These are phyloP conservation scores for Hypomyces rosellus DNA, from an alignment of 2,329 filamentous ascomycete species.

Conservation along the genomic window DNA sequence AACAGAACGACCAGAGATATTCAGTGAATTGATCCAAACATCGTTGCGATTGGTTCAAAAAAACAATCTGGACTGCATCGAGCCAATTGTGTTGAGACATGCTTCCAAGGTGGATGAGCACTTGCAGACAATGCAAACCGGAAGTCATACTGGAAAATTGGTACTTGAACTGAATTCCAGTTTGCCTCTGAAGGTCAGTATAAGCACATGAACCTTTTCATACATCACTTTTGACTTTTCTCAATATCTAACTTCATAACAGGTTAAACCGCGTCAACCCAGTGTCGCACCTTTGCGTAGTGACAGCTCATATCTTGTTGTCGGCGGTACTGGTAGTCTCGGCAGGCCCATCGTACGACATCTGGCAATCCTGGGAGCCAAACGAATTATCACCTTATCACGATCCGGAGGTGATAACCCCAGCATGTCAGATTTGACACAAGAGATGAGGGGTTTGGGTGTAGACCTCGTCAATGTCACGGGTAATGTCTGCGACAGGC, in stretches of 20 bases:
- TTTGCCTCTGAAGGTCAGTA: constrained; percentile 8
- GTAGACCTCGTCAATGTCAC: constrained; percentile 4
- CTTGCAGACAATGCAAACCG: constrained; percentile 7
- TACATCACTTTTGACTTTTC: background rate
- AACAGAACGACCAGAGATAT: constrained; percentile 1
- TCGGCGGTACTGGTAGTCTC: background rate
- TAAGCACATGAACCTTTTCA: background rate
- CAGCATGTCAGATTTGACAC: background rate
- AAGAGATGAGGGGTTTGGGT: constrained; percentile 2
- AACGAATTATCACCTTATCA: constrained; percentile 1
- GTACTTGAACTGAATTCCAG: constrained; percentile 5
- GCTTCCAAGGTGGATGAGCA: constrained; percentile 4
- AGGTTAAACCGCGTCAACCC: constrained; percentile 10
- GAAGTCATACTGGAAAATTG: constrained; percentile 3
- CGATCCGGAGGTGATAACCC: background rate
- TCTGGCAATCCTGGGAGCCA: constrained; percentile 6
- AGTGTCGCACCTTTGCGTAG: constrained; percentile 2
- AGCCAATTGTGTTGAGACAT: constrained; percentile 1
- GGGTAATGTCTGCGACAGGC: background rate
- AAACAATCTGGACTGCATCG: background rate
- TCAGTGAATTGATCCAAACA: constrained; percentile 6
- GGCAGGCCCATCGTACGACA: constrained; percentile 4
- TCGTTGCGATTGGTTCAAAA: constrained; percentile 6
- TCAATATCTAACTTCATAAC: background rate
- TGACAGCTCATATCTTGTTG: constrained; percentile 9